A percentile compares a stretch with the other conserved stretches of the same genome.
These are phyloP conservation scores for Cyberlindnera amylophila DNA, from an alignment of 805 yeast genomes.

Conservation along the genomic window DNA sequence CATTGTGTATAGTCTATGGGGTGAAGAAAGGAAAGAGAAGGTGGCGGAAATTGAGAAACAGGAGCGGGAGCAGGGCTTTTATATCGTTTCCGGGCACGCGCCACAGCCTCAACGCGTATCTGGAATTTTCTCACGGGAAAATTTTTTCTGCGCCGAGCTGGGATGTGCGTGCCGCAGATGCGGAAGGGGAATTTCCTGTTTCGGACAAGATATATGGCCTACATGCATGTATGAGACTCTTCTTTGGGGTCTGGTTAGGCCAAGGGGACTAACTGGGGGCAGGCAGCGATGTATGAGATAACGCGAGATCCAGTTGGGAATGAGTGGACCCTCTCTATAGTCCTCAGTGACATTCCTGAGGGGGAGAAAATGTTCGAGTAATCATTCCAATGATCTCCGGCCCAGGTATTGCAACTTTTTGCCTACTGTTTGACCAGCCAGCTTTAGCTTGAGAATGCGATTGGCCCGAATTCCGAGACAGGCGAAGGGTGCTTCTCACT, in stretches of 20 bases:
- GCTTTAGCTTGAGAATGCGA: too few species aligned
- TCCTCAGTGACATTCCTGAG: too few species aligned
- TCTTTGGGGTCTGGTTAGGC: not conserved
- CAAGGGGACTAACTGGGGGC: not conserved
- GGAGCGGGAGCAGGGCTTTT: conserved; percentile 9
- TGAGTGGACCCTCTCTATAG: too few species aligned
- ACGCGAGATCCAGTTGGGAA: too few species aligned
- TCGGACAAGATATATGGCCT: not conserved
- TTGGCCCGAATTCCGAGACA: too few species aligned
- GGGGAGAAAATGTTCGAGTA: too few species aligned
- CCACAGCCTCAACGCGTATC: conserved; percentile 15
- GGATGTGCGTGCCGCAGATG: conserved; percentile 13
- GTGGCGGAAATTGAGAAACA: not conserved
- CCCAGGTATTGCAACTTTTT: too few species aligned
- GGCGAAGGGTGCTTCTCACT: too few species aligned
- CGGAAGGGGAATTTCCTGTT: conserved; percentile 6
- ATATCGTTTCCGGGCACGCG: conserved; percentile 8
- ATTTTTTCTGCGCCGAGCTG: conserved; percentile 2
- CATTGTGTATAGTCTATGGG: conserved; percentile 38
- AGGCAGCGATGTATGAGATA: too few species aligned
- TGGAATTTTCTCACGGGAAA: conserved; percentile 11
- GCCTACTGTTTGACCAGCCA: too few species aligned
- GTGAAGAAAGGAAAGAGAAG: conserved; percentile 1
- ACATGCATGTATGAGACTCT: not conserved
- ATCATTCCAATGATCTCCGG: too few species aligned